These are phyloP conservation scores for Umbilicus rupestris DNA, from an alignment of 164 flowering plant genomes.

Conservation along the genomic window DNA sequence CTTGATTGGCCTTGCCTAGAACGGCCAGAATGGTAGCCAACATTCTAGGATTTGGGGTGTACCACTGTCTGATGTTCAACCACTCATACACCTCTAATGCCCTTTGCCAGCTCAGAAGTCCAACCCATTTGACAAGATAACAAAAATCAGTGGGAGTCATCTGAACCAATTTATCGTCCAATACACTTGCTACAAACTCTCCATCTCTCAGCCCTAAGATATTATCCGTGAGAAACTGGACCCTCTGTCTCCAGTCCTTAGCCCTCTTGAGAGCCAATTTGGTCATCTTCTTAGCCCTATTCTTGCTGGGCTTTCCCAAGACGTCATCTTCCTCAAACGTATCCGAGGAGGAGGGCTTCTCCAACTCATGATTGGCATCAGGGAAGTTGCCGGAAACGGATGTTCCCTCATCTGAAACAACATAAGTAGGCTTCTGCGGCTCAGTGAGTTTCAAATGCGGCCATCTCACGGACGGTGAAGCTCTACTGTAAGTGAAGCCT, in stretches of 20 bases:
- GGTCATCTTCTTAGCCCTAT: conserved; percentile 61
- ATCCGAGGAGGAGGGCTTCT: conserved; percentile 2
- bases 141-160: conserved; percentile 92
- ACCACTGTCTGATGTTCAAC: conserved; percentile 81
- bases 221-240: conserved; percentile 52
- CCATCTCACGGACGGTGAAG: conserved; percentile 78
- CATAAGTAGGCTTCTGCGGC: conserved; percentile 13
- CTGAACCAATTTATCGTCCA: conserved; percentile 61
- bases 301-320: conserved; percentile 46
- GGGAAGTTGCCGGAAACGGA: neutral
- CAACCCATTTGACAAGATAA: conserved; percentile 82
- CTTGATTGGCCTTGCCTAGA: conserved; percentile 87
- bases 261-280: conserved; percentile 79
- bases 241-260: conserved; percentile 82
- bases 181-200: conserved; percentile 75
- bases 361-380: conserved; percentile 8
- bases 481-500: conserved; percentile 59
- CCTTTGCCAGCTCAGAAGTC: conserved; percentile 71
- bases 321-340: conserved; percentile 29
- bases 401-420: neutral
- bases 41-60: conserved; percentile 75
- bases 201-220: conserved; percentile 45
- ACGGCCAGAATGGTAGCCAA: conserved; percentile 73
- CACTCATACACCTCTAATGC: conserved; percentile 90
- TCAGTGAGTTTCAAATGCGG: conserved; percentile 52